Percentiles rank a stretch among this genome's conserved stretches.
phyloP scores from a whole-genome alignment of 352 stramenopile species.

The Pythium folliculosum region DNA sequence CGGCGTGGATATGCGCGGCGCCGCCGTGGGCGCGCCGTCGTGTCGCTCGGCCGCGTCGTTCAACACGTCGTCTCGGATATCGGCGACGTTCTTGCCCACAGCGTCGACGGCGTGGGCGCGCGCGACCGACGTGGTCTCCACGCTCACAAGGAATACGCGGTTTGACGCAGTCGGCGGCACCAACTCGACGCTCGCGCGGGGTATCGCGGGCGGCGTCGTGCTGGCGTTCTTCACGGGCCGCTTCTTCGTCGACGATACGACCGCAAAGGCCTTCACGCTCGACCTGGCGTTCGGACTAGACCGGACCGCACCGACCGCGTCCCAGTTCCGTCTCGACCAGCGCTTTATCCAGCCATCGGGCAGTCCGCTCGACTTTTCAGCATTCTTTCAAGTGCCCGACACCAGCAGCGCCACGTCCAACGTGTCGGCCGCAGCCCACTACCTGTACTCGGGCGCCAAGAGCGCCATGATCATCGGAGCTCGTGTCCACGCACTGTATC shows the following conservation, averaged over 20 bases:
- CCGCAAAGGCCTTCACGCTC: conserved; percentile 47
- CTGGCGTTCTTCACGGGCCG: conserved; percentile 50
- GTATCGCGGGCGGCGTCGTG: conserved; percentile 34
- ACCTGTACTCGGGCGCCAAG: conserved; percentile 43
- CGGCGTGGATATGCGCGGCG: conserved; percentile 35
- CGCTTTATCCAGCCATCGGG: conserved; percentile 49
- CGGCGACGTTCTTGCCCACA: conserved; percentile 43
- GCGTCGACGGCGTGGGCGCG: conserved; percentile 23
- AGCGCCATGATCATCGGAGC: conserved; percentile 48
- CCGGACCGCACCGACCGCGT: conserved; percentile 4
- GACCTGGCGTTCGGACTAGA: conserved; percentile 46
- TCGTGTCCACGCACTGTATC: conserved; percentile 36
- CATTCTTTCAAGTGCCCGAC: conserved; percentile 31
- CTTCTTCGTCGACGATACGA: conserved; percentile 53
- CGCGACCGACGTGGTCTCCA: conserved; percentile 33
- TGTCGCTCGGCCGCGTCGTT: conserved; percentile 31
- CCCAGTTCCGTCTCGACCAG: conserved; percentile 43
- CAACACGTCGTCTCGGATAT: conserved; percentile 51
- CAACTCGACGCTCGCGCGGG: conserved; percentile 19
- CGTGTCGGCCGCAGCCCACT: conserved; percentile 30
- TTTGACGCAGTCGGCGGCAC: conserved; percentile 41
- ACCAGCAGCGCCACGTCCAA: conserved; percentile 8
- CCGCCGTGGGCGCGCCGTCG: conserved; percentile 38
- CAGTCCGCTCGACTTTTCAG: conserved; percentile 46
- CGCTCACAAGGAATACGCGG: conserved; percentile 30